phyloP scores from a whole-genome alignment of 2,329 filamentous ascomycete species.

The Alternaria arbusti region DNA sequence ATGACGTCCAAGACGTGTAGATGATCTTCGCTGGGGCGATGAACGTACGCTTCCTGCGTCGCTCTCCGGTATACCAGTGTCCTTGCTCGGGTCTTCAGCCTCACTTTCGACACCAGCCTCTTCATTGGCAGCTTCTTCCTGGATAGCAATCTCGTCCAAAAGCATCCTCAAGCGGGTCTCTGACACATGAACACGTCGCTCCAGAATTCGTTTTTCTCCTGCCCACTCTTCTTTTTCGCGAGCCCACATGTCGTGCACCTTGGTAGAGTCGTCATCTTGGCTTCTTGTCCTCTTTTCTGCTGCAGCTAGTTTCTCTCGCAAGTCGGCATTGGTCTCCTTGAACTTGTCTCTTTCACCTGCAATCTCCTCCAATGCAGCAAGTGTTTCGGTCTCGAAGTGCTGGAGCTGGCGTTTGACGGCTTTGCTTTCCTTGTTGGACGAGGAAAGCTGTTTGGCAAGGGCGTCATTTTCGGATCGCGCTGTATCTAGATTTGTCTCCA shows the following conservation, averaged over 20 bases:
- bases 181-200: slow-evolving; percentile 87
- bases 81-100: slow-evolving; percentile 65
- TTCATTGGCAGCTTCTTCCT: slow-evolving; percentile 63
- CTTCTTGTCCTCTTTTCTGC: slow-evolving; percentile 77
- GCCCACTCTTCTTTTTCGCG: slow-evolving; percentile 86
- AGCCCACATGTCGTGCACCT: slow-evolving; percentile 80
- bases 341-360: slow-evolving; percentile 86
- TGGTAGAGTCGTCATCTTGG: slow-evolving; percentile 83
- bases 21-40: slow-evolving; percentile 58
- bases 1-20: slow-evolving; percentile 57
- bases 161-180: slow-evolving; percentile 84
- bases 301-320: slow-evolving; percentile 77
- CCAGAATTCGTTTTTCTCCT: slow-evolving; percentile 78
- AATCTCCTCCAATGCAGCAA: slow-evolving; percentile 83
- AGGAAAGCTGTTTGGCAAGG: slow-evolving; percentile 66
- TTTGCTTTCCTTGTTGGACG: slow-evolving; percentile 75
- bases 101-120: slow-evolving; percentile 61
- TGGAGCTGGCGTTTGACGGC: slow-evolving; percentile 85
- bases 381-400: slow-evolving; percentile 84
- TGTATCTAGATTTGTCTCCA: slow-evolving; percentile 77
- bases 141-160: slow-evolving; percentile 81
- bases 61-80: slow-evolving; percentile 63
- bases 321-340: slow-evolving; percentile 72
- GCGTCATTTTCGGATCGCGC: slow-evolving; percentile 76
- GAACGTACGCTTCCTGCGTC: slow-evolving; percentile 77